These are phyloP conservation scores for Calonectria leucothoes DNA, from an alignment of 2,329 filamentous ascomycete genomes.

Conservation along the genomic window DNA sequence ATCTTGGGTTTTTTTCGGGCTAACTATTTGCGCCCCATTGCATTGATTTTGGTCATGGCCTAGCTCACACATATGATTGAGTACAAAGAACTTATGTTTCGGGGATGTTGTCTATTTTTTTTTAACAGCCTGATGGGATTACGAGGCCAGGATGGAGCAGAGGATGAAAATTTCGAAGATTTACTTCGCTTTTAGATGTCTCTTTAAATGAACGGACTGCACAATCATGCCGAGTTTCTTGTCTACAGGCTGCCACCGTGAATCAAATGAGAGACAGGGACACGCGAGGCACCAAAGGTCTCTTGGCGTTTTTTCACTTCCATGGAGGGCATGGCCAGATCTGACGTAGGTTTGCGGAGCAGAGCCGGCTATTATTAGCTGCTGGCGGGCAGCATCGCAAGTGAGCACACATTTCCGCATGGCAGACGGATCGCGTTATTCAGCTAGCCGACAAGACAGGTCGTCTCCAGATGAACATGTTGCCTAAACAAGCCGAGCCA, in stretches of 20 bases:
- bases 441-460: not conserved
- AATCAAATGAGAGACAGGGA: not conserved
- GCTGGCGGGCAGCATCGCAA: not conserved
- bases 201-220: not conserved
- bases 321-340: not conserved
- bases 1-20: slow-evolving; percentile 8
- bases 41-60: not conserved
- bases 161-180: not conserved
- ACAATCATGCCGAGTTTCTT: not conserved
- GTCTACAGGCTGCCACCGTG: not conserved
- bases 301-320: slow-evolving; percentile 3
- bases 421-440: not conserved
- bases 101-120: not conserved
- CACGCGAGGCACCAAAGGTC: not conserved
- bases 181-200: not conserved
- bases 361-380: not conserved
- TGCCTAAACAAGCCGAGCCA: not conserved
- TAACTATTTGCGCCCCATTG: not conserved
- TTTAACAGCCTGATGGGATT: not conserved
- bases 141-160: not conserved
- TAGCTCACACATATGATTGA: not conserved
- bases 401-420: not conserved
- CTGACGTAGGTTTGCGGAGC: not conserved
- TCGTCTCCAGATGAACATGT: not conserved
- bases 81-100: not conserved